These are phyloP conservation scores for Hypoxylon subgilvum DNA, from an alignment of 495 filamentous ascomycete species.

Conservation along the genomic window DNA sequence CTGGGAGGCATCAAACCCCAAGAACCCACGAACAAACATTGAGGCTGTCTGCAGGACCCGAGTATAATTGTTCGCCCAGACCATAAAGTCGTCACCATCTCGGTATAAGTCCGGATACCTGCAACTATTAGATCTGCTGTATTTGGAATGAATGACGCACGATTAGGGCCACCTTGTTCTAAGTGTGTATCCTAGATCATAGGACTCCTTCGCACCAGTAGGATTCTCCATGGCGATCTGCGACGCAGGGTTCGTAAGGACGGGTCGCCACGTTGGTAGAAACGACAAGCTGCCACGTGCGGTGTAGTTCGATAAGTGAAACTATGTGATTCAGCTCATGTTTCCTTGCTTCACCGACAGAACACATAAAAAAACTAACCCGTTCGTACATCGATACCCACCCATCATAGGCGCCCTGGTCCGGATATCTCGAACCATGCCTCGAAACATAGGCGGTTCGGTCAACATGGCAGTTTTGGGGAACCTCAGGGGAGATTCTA, in stretches of 20 bases:
- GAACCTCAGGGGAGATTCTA: slow-evolving; percentile 54
- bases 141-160: background rate
- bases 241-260: slow-evolving; percentile 52
- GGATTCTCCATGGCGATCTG: slow-evolving; percentile 59
- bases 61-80: slow-evolving; percentile 65
- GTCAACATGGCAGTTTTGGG: slow-evolving; percentile 59
- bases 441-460: slow-evolving; percentile 60
- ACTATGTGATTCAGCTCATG: slow-evolving; percentile 28
- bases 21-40: slow-evolving; percentile 61
- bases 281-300: slow-evolving; percentile 53
- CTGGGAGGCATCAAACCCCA: slow-evolving; percentile 54
- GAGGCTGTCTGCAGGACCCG: slow-evolving; percentile 59
- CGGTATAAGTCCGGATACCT: slow-evolving; percentile 62
- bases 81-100: slow-evolving; percentile 58
- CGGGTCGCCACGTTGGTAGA: slow-evolving; percentile 59
- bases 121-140: slow-evolving; percentile 13
- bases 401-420: slow-evolving; percentile 58
- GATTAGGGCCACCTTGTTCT: slow-evolving; percentile 30
- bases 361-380: slow-evolving; percentile 38
- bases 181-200: slow-evolving; percentile 48
- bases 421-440: slow-evolving; percentile 64
- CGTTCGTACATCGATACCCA: slow-evolving; percentile 56
- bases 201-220: slow-evolving; percentile 62
- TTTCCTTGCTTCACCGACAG: background rate
- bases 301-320: slow-evolving; percentile 54